Percentiles rank a stretch among this genome's conserved stretches.
Conservation (phyloP, 106 monocot genomes). For the Narthecium ossifragum region DNA sequence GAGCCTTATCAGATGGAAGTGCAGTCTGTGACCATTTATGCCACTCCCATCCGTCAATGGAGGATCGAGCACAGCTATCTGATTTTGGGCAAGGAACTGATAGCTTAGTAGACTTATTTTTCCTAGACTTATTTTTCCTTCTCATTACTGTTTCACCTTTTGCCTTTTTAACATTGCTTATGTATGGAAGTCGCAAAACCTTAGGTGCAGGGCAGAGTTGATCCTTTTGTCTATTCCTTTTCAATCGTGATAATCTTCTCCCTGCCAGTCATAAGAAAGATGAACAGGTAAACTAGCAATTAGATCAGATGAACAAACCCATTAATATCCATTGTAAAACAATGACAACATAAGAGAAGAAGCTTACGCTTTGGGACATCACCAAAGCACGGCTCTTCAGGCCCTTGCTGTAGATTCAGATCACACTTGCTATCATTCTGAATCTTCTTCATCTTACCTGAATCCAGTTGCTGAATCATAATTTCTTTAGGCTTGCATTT, state of each 20-base stretch:
- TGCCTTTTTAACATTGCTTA: slow-evolving; percentile 17
- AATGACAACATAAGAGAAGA: not conserved
- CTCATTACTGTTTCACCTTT: slow-evolving; percentile 10
- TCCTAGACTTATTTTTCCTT: slow-evolving; percentile 23
- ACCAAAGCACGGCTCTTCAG: not conserved
- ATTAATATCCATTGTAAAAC: not conserved
- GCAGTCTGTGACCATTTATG: slow-evolving; percentile 77
- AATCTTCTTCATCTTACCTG: slow-evolving; percentile 16
- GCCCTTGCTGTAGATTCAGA: slow-evolving; percentile 11
- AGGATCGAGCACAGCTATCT: slow-evolving; percentile 83
- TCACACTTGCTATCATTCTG: not conserved
- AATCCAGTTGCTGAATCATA: slow-evolving; percentile 26
- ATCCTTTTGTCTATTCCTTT: slow-evolving; percentile 37
- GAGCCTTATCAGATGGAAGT: slow-evolving; percentile 62
- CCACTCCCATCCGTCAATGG: slow-evolving; percentile 93
- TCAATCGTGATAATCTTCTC: slow-evolving; percentile 16
- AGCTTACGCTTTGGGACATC: slow-evolving; percentile 31
- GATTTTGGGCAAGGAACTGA: slow-evolving; percentile 59
- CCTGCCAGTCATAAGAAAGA: slow-evolving; percentile 14
- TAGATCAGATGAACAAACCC: not conserved
- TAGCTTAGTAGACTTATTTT: slow-evolving; percentile 21
- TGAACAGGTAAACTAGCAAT: not conserved
- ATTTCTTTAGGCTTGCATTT: slow-evolving; percentile 19
- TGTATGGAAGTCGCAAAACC: slow-evolving; percentile 14
- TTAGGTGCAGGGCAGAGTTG: slow-evolving; percentile 17